Base-by-base conservation (phyloP, 2,329 filamentous ascomycete species). In the Ceratocystis lukuohia region DNA sequence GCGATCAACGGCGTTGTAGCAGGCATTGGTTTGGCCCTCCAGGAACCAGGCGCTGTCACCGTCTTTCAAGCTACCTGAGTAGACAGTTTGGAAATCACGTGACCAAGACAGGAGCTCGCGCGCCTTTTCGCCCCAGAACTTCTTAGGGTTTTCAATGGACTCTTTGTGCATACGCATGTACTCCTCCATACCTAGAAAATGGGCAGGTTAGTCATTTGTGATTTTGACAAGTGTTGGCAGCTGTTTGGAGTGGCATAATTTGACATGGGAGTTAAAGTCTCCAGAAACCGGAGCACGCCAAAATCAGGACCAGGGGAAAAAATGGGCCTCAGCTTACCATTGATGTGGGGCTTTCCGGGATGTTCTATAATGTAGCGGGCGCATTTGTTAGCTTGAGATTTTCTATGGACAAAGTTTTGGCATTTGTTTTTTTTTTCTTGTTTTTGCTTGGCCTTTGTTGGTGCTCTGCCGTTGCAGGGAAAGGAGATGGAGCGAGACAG, bases 1-100 rank as follows among this genome's bases (percentile, higher is more conserved):
- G 69, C 94, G 89, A 74, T 99, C 94, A 70, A 99, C 87, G 74
- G 91, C 96, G 81, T 99, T 99, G 85, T 91, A 97, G 33, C 89
- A 94, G 69, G 94, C 94, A 73, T 99, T 99, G 74, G 99, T 81
- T 72, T 87, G 85, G 71, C 94, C 94, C 79, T 96, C 94, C 69
- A 92, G 78, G 75, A 97, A 99, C 93, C 94, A 99, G 69, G 91
- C 89, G 73, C 83, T 87, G 79, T 99, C 92, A 71, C 94, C 94
- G 69, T 88, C 81, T 65, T 76, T 76, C 66, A 99, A 84, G 37
- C 85, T 86, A 69, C 94, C 94, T 68, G 82, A 84, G 75, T 85
- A 85, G 65, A 95, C 91, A 12, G 92, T 97, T 76, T 96, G 80
- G 78, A 99, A 99, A 74, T 97, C 93, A 71, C 83, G 84, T 70